Base-by-base conservation (phyloP, 1,284 basidiomycete genomes). In the Cutaneotrichosporon sp. region DNA sequence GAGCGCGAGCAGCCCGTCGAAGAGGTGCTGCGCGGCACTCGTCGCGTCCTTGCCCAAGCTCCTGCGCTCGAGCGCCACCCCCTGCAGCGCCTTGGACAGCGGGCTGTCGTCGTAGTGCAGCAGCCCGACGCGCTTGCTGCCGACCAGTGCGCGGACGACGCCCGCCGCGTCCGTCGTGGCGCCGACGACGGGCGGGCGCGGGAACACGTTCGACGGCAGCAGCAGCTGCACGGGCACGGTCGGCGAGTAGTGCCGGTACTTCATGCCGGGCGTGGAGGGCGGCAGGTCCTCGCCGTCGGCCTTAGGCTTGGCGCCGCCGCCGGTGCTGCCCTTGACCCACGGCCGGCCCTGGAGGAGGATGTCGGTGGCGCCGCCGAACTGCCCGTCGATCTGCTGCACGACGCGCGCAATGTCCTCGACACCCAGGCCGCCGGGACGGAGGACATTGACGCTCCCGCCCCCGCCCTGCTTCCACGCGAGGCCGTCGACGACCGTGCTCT, bases 211-310 rank as follows among this genome's bases (percentile, higher is more conserved):
- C 63, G 64, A 71, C 1, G 88, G 87, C 60, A 86, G 82, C 29
- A 95, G 80, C 8, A 97, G 83, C 27, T 86, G 86, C 22, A 95
- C 89, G 2, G 92, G 91, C 13, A 92, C 87, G 1, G 87, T 82
- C 1, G 95, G 95, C 27, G 94, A 91, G 77, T 99, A 99, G 81
- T 99, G 97, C 56, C 90, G 86, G 78, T 99, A 99, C 81, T 99
- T 99, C 95, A 98, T 97, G n/a, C 97, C 97, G 0, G 97, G 97
- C 0, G 97, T 99, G 1, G 92, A 95, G 2, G 95, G 95, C 1
- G 87, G 85, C 20, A 69, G 25, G 34, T 64, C 58, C 22, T 10
- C 22, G n/a, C n/a, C n/a, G n/a, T 27, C 54, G 10, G 18, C 51
- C 36, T n/a, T 22, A 20, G 46, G 22, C 27, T 50, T 31, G 54